Percentiles rank a stretch among this genome's conserved stretches.
These are phyloP conservation scores for Agaricus bisporus DNA, from an alignment of 768 basidiomycete species.

Conservation along the genomic window DNA sequence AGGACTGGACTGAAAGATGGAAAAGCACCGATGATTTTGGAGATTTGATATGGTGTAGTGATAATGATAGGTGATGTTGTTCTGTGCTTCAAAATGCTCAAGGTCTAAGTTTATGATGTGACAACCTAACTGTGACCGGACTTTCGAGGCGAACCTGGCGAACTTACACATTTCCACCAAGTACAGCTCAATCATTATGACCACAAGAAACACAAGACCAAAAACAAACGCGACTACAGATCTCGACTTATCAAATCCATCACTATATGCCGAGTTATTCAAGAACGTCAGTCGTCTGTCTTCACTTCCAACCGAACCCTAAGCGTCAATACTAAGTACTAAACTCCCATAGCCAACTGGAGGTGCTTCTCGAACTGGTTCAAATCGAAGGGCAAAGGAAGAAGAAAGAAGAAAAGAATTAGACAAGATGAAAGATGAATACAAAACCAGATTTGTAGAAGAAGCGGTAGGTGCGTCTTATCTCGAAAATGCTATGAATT, in stretches of 20 bases:
- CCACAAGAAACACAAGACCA: slow-evolving; percentile 19
- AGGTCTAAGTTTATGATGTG: too few relatives aligned
- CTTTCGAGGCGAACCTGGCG: too few relatives aligned
- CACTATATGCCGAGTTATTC: slow-evolving; percentile 61
- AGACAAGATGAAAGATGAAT: slow-evolving; percentile 66
- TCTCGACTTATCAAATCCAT: slow-evolving; percentile 55
- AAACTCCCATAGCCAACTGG: slow-evolving; percentile 29
- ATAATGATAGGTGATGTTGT: too few relatives aligned
- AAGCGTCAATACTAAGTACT: not conserved
- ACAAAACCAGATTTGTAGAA: slow-evolving; percentile 44
- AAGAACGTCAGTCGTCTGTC: slow-evolving; percentile 34
- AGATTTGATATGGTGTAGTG: too few relatives aligned
- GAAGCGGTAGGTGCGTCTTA: slow-evolving; percentile 41
- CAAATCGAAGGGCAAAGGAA: slow-evolving; percentile 38
- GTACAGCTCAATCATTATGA: slow-evolving; percentile 15
- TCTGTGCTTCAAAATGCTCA: too few relatives aligned
- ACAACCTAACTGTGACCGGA: too few relatives aligned
- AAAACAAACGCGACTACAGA: slow-evolving; percentile 39
- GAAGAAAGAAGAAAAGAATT: slow-evolving; percentile 66
- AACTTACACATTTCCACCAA: slow-evolving; percentile 7
- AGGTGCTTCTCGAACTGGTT: slow-evolving; percentile 36
- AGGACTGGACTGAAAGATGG: too few relatives aligned
- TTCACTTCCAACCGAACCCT: not conserved
- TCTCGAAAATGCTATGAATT: too few relatives aligned
- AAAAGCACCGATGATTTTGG: too few relatives aligned